Base-by-base conservation (phyloP, 441 rosid species). In the Dalechampia spathulata region DNA sequence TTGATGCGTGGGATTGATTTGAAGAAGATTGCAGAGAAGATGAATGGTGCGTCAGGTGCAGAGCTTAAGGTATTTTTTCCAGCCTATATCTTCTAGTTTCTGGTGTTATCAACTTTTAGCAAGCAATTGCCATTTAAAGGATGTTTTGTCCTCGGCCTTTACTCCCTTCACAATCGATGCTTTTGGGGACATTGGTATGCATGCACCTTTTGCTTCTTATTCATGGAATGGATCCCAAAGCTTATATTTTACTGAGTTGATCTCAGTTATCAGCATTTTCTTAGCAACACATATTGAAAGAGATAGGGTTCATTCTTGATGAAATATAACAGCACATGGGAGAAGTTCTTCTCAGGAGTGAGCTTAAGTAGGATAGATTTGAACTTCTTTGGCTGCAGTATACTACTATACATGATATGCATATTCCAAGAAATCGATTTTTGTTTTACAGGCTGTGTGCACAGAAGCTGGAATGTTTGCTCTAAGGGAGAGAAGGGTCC, bases 391-490 rank as follows among this genome's bases (percentile, higher is more conserved):
- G n/a, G n/a, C n/a, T n/a, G n/a, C n/a, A n/a, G n/a, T n/a, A n/a
- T n/a, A n/a, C n/a, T n/a, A n/a, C n/a, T n/a, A n/a, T n/a, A n/a
- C n/a, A n/a, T n/a, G n/a, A n/a, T n/a, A n/a, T n/a, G n/a, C n/a
- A n/a, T n/a, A n/a, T n/a, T n/a, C n/a, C n/a, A n/a, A n/a, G n/a
- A n/a, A n/a, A n/a, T n/a, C n/a, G n/a, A n/a, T 52, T 14, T 65
- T 10, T 5, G 5, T 6, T 52, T 30, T 22, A 15, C 55, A 66
- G 70, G 70, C 70, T 22, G 97, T 87, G 41, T 90, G 97, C 83
- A 90, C 96, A 1, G 97, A 90, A 65, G 97, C 94, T 0, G 96
- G 97, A 1, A 90, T 90, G 97, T 90, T 90, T 83, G 97, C 97
- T 0, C 70, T 90, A 40, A 78, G 97, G 57, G 97, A 90, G 75